Evolutionary conservation across 345 rosid species (phyloP).

Genomic region (Rhodomyrtus tomentosa): DNA sequence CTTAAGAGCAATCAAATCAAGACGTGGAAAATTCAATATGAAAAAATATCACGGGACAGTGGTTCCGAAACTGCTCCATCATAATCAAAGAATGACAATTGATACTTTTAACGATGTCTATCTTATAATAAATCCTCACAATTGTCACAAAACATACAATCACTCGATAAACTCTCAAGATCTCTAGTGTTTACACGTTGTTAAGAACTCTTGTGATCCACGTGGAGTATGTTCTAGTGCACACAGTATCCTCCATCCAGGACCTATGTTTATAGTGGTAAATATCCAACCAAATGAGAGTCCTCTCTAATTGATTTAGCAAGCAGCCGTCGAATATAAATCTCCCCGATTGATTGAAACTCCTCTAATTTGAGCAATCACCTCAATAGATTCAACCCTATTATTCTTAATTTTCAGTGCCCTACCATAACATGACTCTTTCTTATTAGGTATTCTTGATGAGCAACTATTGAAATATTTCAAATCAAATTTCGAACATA

Average conservation of each 20-base stretch:
- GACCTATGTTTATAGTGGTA: not conserved
- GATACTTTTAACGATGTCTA: not conserved
- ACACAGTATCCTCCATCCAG: not conserved
- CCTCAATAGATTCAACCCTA: too few species aligned
- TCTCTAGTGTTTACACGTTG: not conserved
- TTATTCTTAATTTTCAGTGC: too few species aligned
- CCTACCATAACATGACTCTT: not conserved
- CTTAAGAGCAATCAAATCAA: too few species aligned
- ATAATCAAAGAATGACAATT: not conserved
- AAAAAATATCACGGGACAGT: not conserved
- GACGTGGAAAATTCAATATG: not conserved
- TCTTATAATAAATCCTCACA: not conserved
- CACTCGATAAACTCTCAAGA: too few species aligned
- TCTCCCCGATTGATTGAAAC: not conserved
- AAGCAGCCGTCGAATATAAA: too few species aligned
- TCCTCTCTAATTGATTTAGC: not conserved
- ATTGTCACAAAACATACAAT: too few species aligned
- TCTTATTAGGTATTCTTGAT: not conserved
- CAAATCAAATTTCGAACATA: not conserved
- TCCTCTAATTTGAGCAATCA: not conserved
- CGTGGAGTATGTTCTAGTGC: fast-evolving
- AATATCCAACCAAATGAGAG: not conserved
- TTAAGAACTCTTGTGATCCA: not conserved
- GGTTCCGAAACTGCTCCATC: not conserved
- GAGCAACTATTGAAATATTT: not conserved